Evolutionary conservation across 2,329 filamentous ascomycete genomes (phyloP).

Genomic region (Saccharata proteae): DNA sequence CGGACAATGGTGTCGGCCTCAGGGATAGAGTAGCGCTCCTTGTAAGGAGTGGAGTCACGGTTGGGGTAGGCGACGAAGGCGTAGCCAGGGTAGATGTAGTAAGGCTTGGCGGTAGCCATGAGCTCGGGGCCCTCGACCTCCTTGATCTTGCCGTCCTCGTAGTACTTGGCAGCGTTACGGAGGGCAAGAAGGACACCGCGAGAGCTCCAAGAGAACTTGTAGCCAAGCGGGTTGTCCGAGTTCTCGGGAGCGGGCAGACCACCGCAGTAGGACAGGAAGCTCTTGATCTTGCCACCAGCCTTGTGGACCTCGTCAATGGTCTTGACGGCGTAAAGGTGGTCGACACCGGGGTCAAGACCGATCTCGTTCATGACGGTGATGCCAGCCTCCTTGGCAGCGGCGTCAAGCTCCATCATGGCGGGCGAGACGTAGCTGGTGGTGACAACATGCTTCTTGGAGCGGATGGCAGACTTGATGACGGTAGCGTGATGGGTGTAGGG

Average conservation of each 20-base stretch:
- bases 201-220: slow-evolving; percentile 72
- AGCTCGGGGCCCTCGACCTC: slow-evolving; percentile 48
- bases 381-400: slow-evolving; percentile 72
- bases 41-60: slow-evolving; percentile 78
- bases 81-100: slow-evolving; percentile 80
- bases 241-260: slow-evolving; percentile 56
- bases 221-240: slow-evolving; percentile 82
- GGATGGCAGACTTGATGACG: slow-evolving; percentile 89
- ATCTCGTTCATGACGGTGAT: slow-evolving; percentile 99
- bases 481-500: slow-evolving; percentile 82
- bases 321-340: slow-evolving; percentile 72
- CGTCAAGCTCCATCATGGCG: slow-evolving; percentile 81
- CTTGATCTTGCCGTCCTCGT: slow-evolving; percentile 64
- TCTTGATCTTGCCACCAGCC: slow-evolving; percentile 71
- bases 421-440: slow-evolving; percentile 90
- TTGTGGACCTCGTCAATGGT: slow-evolving; percentile 81
- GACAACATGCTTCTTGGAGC: slow-evolving; percentile 89
- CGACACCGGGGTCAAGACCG: slow-evolving; percentile 60
- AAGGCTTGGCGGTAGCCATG: slow-evolving; percentile 81
- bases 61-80: slow-evolving; percentile 90
- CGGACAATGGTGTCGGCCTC: slow-evolving; percentile 81
- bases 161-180: slow-evolving; percentile 73
- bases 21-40: slow-evolving; percentile 80
- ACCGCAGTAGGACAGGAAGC: slow-evolving; percentile 77
- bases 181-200: slow-evolving; percentile 81